Percentiles rank a stretch among this genome's conserved stretches.
Conservation (phyloP, 1,284 basidiomycete species). For the Puccinia coronata region DNA sequence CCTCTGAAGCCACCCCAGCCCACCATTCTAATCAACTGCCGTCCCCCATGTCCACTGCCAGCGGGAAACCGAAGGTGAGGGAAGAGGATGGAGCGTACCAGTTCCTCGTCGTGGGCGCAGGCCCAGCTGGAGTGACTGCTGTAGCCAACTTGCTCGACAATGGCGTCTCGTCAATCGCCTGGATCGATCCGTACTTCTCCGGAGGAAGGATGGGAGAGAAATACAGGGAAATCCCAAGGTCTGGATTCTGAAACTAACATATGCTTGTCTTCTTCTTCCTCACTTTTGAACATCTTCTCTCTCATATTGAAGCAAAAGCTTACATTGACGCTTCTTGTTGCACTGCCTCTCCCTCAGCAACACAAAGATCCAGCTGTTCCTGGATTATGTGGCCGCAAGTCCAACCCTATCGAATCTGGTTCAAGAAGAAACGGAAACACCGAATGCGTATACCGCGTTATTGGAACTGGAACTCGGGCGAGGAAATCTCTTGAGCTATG, state of each 20-base stretch:
- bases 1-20: too few relatives aligned
- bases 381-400: slow-evolving; percentile 24
- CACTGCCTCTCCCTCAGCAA: background rate
- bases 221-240: slow-evolving; percentile 31
- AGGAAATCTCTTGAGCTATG: slow-evolving; percentile 23
- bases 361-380: slow-evolving; percentile 23
- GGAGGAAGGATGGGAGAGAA: slow-evolving; percentile 17
- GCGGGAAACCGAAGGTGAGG: background rate
- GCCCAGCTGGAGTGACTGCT: slow-evolving; percentile 22
- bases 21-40: too few relatives aligned
- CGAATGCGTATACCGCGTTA: slow-evolving; percentile 19
- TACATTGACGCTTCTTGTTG: background rate
- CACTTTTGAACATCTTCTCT: too few relatives aligned
- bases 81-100: background rate
- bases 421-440: background rate
- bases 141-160: slow-evolving; percentile 32
- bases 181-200: slow-evolving; percentile 21
- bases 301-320: too few relatives aligned
- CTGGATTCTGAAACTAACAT: too few relatives aligned
- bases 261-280: too few relatives aligned
- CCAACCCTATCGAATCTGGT: slow-evolving; percentile 13
- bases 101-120: slow-evolving; percentile 28
- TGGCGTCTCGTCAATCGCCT: slow-evolving; percentile 8
- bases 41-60: background rate
- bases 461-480: background rate